phyloP scores from a whole-genome alignment of 2,329 filamentous ascomycete species.

The Xylariaceae sp. region DNA sequence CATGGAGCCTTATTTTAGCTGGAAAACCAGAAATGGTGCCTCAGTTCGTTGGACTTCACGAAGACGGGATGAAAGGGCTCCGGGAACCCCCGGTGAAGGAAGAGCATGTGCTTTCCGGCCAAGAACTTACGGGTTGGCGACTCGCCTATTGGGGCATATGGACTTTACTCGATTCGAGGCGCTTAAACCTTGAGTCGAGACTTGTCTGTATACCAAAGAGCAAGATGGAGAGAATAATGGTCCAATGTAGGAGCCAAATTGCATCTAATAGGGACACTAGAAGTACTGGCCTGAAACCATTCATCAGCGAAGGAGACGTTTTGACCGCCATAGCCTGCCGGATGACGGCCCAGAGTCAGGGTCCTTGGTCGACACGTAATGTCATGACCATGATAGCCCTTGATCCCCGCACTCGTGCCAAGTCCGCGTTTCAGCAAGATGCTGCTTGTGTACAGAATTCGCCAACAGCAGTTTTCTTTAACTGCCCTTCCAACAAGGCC shows the following conservation, averaged over 20 bases:
- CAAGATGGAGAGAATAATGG: slow-evolving; percentile 3
- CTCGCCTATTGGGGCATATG: not conserved
- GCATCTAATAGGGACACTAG: not conserved
- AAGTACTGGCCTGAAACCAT: not conserved
- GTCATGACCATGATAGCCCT: not conserved
- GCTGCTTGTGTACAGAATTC: not conserved
- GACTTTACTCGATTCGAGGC: not conserved
- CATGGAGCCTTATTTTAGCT: not conserved
- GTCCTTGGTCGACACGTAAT: not conserved
- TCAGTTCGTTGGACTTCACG: not conserved
- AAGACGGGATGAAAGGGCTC: not conserved
- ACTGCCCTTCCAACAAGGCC: not conserved
- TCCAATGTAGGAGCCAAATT: not conserved
- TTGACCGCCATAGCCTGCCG: not conserved
- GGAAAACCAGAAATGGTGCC: not conserved
- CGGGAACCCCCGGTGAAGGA: not conserved
- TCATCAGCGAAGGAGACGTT: slow-evolving; percentile 1
- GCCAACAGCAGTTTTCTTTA: slow-evolving; percentile 1
- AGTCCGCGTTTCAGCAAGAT: not conserved
- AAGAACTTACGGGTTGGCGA: not conserved
- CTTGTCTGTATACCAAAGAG: slow-evolving; percentile 1
- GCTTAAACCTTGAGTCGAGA: not conserved
- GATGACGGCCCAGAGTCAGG: not conserved
- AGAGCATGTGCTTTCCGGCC: not conserved
- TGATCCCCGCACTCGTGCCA: not conserved